Conservation (phyloP, 192 early-diverging fungal species). For the Rhizophlyctis rosea region DNA sequence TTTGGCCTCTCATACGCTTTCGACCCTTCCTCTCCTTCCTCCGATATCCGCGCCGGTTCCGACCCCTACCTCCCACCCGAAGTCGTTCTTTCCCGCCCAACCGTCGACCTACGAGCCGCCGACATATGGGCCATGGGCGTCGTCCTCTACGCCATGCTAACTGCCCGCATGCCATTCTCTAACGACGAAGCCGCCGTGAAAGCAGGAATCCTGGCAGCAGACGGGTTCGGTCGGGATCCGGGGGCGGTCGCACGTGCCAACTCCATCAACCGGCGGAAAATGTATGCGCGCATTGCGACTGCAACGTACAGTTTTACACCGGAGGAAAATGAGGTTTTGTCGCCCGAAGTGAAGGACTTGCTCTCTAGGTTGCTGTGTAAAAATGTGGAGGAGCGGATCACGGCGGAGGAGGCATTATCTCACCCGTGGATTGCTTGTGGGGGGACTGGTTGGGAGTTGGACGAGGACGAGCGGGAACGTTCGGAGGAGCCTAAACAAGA, state of each 20-base stretch:
- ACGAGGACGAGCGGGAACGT: neutral
- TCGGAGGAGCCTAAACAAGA: too few species aligned
- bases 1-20: conserved; percentile 24
- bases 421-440: conserved; percentile 53
- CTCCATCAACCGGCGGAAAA: neutral
- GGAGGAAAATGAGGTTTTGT: neutral
- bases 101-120: neutral
- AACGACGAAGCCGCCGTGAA: neutral
- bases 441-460: neutral
- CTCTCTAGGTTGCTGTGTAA: conserved; percentile 55
- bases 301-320: neutral
- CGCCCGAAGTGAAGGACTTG: conserved; percentile 56
- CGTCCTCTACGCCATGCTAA: neutral
- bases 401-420: conserved; percentile 49
- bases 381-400: conserved; percentile 52
- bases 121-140: conserved; percentile 1
- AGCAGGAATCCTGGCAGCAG: neutral
- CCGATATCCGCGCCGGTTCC: neutral
- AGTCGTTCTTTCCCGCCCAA: neutral
- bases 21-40: neutral
- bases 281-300: neutral
- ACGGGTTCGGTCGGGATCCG: neutral
- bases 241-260: neutral
- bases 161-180: neutral
- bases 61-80: neutral